phyloP scores from a whole-genome alignment of 345 rosid genomes.

The Pugionium dolabratum region DNA sequence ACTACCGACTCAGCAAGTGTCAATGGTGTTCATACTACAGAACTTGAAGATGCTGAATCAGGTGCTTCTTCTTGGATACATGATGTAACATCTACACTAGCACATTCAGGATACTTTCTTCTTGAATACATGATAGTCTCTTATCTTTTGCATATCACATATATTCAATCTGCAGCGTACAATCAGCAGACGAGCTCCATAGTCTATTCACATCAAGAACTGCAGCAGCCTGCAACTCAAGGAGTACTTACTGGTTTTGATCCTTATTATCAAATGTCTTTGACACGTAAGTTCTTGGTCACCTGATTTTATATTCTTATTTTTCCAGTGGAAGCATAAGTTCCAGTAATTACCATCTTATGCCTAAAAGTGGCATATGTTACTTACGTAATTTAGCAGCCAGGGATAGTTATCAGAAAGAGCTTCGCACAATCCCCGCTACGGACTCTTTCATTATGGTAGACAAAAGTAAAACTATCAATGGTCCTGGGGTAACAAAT shows the following conservation, averaged over 20 bases:
- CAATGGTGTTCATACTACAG: slow-evolving; percentile 64
- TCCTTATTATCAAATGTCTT: slow-evolving; percentile 47
- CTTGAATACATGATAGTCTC: not conserved
- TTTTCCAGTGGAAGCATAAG: slow-evolving; percentile 6
- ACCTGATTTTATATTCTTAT: slow-evolving; percentile 28
- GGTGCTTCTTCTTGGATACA: slow-evolving; percentile 45
- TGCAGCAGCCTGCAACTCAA: slow-evolving; percentile 47
- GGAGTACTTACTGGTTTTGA: slow-evolving; percentile 47
- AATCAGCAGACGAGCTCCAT: slow-evolving; percentile 62
- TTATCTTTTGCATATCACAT: slow-evolving; percentile 35
- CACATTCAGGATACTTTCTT: slow-evolving; percentile 17
- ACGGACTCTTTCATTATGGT: slow-evolving; percentile 41
- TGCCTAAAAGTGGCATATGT: slow-evolving; percentile 15
- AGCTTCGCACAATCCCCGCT: slow-evolving; percentile 42
- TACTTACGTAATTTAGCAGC: slow-evolving; percentile 33
- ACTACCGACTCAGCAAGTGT: slow-evolving; percentile 64
- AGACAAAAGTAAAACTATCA: slow-evolving; percentile 43
- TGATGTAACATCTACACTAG: slow-evolving; percentile 5
- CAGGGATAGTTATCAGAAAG: slow-evolving; percentile 56
- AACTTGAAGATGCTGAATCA: slow-evolving; percentile 86
- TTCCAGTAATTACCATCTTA: slow-evolving; percentile 20
- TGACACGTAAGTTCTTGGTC: slow-evolving; percentile 49
- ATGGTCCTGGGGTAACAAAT: slow-evolving; percentile 48
- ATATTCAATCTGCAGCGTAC: slow-evolving; percentile 51
- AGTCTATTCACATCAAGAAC: slow-evolving; percentile 51